These are phyloP conservation scores for Beauveria bassiana DNA, from an alignment of 2,329 filamentous ascomycete species.

Conservation along the genomic window DNA sequence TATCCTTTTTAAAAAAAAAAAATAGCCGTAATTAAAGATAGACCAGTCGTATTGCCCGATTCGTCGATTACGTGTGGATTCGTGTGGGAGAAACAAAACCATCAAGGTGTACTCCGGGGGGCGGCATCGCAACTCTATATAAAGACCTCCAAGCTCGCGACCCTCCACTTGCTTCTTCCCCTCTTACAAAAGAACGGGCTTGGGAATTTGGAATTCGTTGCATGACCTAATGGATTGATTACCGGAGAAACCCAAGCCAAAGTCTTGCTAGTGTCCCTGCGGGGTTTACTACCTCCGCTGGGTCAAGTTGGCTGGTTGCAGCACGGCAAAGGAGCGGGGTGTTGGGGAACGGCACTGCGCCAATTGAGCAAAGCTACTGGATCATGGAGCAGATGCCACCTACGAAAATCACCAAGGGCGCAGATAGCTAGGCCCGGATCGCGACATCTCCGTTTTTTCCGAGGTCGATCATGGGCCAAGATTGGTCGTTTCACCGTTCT, in stretches of 20 bases:
- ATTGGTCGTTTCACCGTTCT: too few relatives aligned
- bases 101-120: conserved; percentile 1
- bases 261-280: background rate
- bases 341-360: background rate
- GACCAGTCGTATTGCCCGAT: background rate
- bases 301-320: too few relatives aligned
- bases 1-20: background rate
- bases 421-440: background rate
- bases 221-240: background rate
- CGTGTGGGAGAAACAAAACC: background rate
- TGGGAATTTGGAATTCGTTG: background rate
- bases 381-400: too few relatives aligned
- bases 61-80: background rate
- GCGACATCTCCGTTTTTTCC: background rate
- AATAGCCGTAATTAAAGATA: background rate
- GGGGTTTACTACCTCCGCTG: background rate
- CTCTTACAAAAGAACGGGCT: background rate
- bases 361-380: background rate
- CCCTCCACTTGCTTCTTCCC: background rate
- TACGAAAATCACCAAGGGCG: background rate
- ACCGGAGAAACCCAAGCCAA: background rate
- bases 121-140: background rate
- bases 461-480: background rate
- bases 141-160: background rate
- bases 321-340: background rate